phyloP scores from a whole-genome alignment of 768 basidiomycete species.

The Brasilioporus rufonigricans region DNA sequence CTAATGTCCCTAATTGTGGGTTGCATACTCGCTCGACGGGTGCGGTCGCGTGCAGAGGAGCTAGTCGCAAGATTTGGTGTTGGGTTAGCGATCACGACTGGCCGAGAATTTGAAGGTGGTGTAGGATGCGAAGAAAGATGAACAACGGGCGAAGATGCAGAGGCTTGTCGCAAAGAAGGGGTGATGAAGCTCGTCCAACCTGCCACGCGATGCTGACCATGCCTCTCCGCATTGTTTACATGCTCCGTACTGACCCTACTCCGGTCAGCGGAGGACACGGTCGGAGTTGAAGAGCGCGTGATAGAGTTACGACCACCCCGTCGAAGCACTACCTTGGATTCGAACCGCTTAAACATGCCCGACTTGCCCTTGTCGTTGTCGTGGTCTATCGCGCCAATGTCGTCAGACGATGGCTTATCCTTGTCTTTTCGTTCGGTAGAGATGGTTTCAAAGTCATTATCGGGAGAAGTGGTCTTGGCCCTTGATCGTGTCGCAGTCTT shows the following conservation, averaged over 20 bases:
- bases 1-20: constrained; percentile 39
- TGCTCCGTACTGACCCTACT: constrained; percentile 25
- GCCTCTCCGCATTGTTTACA: constrained; percentile 36
- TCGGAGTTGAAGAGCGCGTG: constrained; percentile 39
- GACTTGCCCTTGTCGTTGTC: constrained; percentile 43
- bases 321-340: constrained; percentile 53
- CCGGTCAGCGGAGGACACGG: constrained; percentile 31
- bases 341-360: constrained; percentile 46
- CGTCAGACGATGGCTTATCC: constrained; percentile 32
- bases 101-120: constrained; percentile 52
- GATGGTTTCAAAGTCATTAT: constrained; percentile 44
- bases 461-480: constrained; percentile 36
- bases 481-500: constrained; percentile 62
- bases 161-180: constrained; percentile 66
- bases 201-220: constrained; percentile 44
- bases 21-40: constrained; percentile 40
- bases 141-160: constrained; percentile 73
- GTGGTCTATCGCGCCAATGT: constrained; percentile 23
- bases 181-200: constrained; percentile 59
- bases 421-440: constrained; percentile 46
- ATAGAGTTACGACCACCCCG: constrained; percentile 40
- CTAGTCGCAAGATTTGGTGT: constrained; percentile 45
- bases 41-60: constrained; percentile 47
- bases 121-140: constrained; percentile 59
- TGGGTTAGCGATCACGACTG: constrained; percentile 45